Conservation (phyloP, 257 asterid species). For the Primulina huaijiensis region DNA sequence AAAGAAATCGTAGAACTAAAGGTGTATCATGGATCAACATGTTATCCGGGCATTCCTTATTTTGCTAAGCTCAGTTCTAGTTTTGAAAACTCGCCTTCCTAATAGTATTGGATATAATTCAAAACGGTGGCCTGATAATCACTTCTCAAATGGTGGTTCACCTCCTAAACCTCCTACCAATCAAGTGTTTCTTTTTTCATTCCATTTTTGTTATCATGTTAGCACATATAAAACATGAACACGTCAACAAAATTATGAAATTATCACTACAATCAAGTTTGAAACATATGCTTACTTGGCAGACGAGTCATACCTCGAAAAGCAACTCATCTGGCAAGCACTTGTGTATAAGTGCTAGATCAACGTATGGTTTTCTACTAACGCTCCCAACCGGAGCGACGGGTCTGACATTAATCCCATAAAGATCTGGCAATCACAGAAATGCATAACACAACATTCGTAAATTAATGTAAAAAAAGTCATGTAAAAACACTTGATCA, state of each 20-base stretch:
- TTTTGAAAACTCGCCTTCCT: background rate
- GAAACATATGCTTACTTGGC: background rate
- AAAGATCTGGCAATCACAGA: conserved; percentile 55
- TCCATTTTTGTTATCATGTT: background rate
- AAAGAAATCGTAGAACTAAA: background rate
- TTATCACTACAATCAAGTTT: conserved; percentile 7
- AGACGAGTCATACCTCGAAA: conserved; percentile 55
- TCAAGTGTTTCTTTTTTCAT: background rate
- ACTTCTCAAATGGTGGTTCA: background rate
- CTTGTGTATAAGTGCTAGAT: conserved; percentile 70
- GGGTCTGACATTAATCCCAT: conserved; percentile 85
- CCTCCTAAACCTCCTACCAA: background rate
- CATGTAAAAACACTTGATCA: background rate
- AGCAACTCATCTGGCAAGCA: conserved; percentile 86
- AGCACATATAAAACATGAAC: background rate
- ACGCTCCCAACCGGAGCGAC: conserved; percentile 73
- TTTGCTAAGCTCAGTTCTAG: background rate
- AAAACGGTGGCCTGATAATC: background rate
- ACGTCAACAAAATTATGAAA: background rate
- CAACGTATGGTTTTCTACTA: conserved; percentile 56
- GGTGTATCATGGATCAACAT: background rate
- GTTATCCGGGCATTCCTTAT: background rate
- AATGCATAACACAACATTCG: conserved; percentile 1
- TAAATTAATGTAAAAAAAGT: background rate
- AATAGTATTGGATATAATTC: background rate